Evolutionary conservation across 2,329 filamentous ascomycete species (phyloP).

Genomic region (Penicillium sumatraense): DNA sequence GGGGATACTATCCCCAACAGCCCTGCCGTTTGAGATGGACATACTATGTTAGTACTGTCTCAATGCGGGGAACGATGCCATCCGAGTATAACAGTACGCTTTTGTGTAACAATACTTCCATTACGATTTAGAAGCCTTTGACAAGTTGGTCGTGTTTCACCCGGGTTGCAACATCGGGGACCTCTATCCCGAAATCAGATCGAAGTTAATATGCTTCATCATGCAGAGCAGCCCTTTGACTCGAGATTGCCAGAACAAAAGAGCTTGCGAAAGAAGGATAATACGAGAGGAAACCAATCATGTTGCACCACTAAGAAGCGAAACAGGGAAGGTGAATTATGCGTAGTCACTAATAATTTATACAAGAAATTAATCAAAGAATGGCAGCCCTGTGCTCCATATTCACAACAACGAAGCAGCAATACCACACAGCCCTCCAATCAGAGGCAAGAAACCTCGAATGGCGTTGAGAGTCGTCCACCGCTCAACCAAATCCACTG

Average conservation of each 20-base stretch:
- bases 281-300: too few species aligned
- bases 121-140: background rate
- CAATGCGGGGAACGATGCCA: too few species aligned
- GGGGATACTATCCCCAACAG: too few species aligned
- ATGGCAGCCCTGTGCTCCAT: background rate
- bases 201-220: too few species aligned
- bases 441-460: constrained; percentile 26
- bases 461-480: constrained; percentile 28
- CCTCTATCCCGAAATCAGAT: background rate
- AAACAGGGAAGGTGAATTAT: too few species aligned
- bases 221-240: too few species aligned
- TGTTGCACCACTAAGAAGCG: too few species aligned
- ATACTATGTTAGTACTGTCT: too few species aligned
- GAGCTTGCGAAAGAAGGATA: too few species aligned
- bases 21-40: too few species aligned
- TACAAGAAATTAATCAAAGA: background rate
- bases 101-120: background rate
- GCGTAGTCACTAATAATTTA: background rate
- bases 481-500: constrained; percentile 21
- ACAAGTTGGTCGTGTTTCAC: background rate
- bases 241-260: too few species aligned
- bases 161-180: constrained; percentile 1
- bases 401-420: constrained; percentile 17
- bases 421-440: constrained; percentile 21
- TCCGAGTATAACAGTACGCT: background rate